Base-by-base conservation (phyloP, 352 stramenopile species). In the Phytophthora niederhauseri region DNA sequence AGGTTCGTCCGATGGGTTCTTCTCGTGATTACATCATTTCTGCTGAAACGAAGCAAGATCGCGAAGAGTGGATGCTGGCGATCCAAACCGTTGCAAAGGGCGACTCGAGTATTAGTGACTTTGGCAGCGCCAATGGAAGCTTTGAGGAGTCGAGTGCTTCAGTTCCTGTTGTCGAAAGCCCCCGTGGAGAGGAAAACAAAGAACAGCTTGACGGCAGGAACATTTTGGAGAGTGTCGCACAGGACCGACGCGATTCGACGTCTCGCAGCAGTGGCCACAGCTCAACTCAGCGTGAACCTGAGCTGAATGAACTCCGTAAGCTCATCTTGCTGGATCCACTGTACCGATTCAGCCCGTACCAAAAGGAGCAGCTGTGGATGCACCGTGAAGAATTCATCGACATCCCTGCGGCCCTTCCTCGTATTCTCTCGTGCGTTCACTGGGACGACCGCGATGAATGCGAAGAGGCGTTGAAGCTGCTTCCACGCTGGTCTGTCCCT, bases 51-150 rank as follows among this genome's bases (percentile, higher is more conserved):
- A 95, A 95, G 66, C 87, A 95, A 66, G 80, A 90, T 61, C 87
- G 87, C 8, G 87, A 95, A 60, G 87, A 89, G 46, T 95, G 87
- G 87, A 93, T 95, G 85, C 73, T 92, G 6, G 87, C 87, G 3
- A 93, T 94, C 28, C 82, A 90, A 59, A 80, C 85, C 3, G 83
- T 94, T 15, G 54, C 45, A 3, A 61, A 19, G 4, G 68, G 56
- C 17, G 67, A 48, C 38, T 48, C 38, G 17, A 48, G 38, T 17
- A 48, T 48, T 3, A 48, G 14, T 17, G 38, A 48, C n/a, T 48
- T 48, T 20, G 6, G 38, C 38, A 48, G 38, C 17, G 38, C 38
- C 17, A 48, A 48, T 48, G 38, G 38, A 48, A 48, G 38, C 20
- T 53, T 53, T 53, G 48, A 31, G 14, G 48, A 53, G 20, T 31